These are phyloP conservation scores for Xylariaceae sp. DNA, from an alignment of 2,329 filamentous ascomycete genomes.

Conservation along the genomic window DNA sequence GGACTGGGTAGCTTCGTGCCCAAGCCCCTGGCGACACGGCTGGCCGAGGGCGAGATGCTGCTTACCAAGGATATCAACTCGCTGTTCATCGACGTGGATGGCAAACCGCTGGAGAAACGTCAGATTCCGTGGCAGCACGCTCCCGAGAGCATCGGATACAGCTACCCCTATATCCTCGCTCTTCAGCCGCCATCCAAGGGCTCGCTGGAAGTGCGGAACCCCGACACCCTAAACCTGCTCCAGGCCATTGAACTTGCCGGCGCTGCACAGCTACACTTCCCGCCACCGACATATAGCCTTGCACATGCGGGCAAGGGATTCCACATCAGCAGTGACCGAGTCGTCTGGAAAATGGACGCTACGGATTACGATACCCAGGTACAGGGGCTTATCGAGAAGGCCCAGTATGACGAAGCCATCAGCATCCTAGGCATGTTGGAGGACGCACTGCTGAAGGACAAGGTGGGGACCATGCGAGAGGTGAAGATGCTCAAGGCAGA, in stretches of 20 bases:
- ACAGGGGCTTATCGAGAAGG: conserved; percentile 68
- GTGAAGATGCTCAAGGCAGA: conserved; percentile 92
- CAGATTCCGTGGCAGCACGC: conserved; percentile 90
- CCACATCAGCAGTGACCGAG: conserved; percentile 83
- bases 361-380: conserved; percentile 89
- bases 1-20: conserved; percentile 88
- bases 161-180: conserved; percentile 90
- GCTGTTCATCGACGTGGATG: conserved; percentile 79
- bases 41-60: conserved; percentile 78
- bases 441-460: conserved; percentile 81
- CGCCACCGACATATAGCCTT: conserved; percentile 87
- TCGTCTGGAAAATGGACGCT: conserved; percentile 93
- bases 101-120: conserved; percentile 72
- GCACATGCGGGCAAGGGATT: conserved; percentile 96
- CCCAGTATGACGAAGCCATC: conserved; percentile 82
- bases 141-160: conserved; percentile 89
- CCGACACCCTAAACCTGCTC: conserved; percentile 81
- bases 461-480: conserved; percentile 71
- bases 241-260: conserved; percentile 79
- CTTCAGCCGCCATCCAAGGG: conserved; percentile 80
- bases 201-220: conserved; percentile 83
- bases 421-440: conserved; percentile 86
- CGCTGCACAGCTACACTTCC: conserved; percentile 81
- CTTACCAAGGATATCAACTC: conserved; percentile 98
- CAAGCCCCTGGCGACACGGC: conserved; percentile 77